Evolutionary conservation across 805 yeast species (phyloP), one percentile per base, ranked within the genome.

Genomic region (Scheffersomyces coipomensis): DNA sequence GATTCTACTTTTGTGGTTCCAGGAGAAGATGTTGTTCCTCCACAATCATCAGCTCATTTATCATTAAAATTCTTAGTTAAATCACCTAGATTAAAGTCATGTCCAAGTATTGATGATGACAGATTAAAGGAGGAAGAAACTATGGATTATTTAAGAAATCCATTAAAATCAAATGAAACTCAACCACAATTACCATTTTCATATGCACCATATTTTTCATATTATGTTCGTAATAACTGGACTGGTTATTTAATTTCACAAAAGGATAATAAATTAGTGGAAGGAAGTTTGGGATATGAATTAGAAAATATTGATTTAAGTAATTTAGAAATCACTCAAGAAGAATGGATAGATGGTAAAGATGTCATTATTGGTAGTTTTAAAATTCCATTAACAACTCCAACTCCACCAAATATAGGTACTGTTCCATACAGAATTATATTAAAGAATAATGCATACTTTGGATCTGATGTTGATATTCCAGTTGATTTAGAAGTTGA

Each of bases 1-100:
- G 78, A 76, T 37, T 83, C 95, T 31, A 79, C 77, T 42, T 88
- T 88, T 64, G 74, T 76, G 46, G 96, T 91, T 31, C 91, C 96
- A 3, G 98, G 98, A 24, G 97, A 90, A 67, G 57, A 63, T 12
- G 81, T 86, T 21, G 79, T 89, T 0, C 84, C 96, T 19, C 73
- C 76, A 19, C 39, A 48, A 35, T 79, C 97, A 2, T 75, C 76
- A 35, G 81, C 88, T 7, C 90, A 88, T 61, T 67, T 95, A 43
- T 81, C 79, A 22, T 48, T 93, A 18, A 88, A 90, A 61, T 83
- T 85, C 42, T 60, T 87, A 32, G 78, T 88, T 29, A 81, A 83
- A 51, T 86, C 95, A 2, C 81, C 91, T 5, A 74, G 73, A 29
- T 85, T 81, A 44, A 83, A 83, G 54, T 68, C 77, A n/a, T 62